Base-by-base conservation (phyloP, 2,329 filamentous ascomycete species). In the Elsinoe ampelina region DNA sequence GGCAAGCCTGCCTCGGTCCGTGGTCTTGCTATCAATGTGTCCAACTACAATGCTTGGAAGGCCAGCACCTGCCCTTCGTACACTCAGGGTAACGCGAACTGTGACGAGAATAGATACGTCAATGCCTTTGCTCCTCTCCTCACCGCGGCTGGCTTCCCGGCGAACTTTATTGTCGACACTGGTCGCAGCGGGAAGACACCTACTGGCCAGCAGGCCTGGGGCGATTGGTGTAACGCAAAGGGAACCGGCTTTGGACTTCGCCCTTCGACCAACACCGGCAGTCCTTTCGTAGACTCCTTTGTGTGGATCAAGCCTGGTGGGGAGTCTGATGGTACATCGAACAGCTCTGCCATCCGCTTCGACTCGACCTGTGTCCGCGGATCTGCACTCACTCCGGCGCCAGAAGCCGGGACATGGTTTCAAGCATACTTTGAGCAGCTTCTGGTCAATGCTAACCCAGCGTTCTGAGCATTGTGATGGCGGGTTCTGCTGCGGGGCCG, bases 221-320 rank as follows among this genome's bases (percentile, higher is more conserved):
- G 82, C 39, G 76, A 85, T 66, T 58, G 51, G 57, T 58, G 57
- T 20, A 58, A 58, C 42, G 51, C 51, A 12, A 55, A 55, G 35
- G 50, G 77, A 30, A 79, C 82, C 58, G 83, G 84, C 5, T 86
- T 85, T 60, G 84, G 84, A 59, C 69, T 70, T 13, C 77, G 81
- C 12, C 82, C 83, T 1, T 79, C 79, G 2, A 75, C 81, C n/a
- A 73, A 80, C 65, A 86, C 83, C 5, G 80, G 79, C 10, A 76
- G 81, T 60, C 65, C 70, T 1, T 71, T 83, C 17, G 73, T 79
- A 32, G 84, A 87, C 67, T 81, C 83, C 39, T 83, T 86, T 61
- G 83, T 86, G 58, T 86, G 84, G 84, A 73, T 86, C 63, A 87
- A 86, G 77, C 83, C 84, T 3, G 84, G 84, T 60, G 77, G 76